A percentile compares a stretch with the other conserved stretches of the same genome.
Conservation (phyloP, 768 basidiomycete genomes). For the Serendipita sp. region DNA sequence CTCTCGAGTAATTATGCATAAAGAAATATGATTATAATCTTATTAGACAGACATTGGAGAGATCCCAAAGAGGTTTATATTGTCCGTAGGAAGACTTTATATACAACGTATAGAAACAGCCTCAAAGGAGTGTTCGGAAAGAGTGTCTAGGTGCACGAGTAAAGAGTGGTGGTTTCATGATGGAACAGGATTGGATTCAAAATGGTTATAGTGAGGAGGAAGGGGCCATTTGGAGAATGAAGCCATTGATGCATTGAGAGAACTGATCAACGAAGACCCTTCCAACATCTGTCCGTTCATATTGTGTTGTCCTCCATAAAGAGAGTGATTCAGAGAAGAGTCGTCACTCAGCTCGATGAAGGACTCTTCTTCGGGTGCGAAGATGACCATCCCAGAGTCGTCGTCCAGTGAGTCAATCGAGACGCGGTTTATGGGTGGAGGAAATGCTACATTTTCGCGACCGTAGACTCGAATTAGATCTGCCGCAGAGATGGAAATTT, state of each 20-base stretch:
- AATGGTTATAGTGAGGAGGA: neutral
- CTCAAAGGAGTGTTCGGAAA: too few relatives aligned
- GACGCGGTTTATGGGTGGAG: neutral
- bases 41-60: too few relatives aligned
- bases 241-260: neutral
- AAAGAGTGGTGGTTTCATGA: too few relatives aligned
- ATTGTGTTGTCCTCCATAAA: neutral
- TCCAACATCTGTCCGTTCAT: neutral
- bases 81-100: too few relatives aligned
- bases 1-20: too few relatives aligned
- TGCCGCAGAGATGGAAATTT: constrained; percentile 1
- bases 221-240: constrained; percentile 5
- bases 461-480: neutral
- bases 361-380: neutral
- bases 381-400: neutral
- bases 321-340: neutral
- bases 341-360: neutral
- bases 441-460: neutral
- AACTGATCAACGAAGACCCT: neutral
- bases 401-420: neutral
- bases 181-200: neutral
- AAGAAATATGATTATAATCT: too few relatives aligned
- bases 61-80: too few relatives aligned
- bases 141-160: too few relatives aligned
- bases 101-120: too few relatives aligned